These are phyloP conservation scores for Craspedostauros australis DNA, from an alignment of 108 stramenopile genomes.

Conservation along the genomic window DNA sequence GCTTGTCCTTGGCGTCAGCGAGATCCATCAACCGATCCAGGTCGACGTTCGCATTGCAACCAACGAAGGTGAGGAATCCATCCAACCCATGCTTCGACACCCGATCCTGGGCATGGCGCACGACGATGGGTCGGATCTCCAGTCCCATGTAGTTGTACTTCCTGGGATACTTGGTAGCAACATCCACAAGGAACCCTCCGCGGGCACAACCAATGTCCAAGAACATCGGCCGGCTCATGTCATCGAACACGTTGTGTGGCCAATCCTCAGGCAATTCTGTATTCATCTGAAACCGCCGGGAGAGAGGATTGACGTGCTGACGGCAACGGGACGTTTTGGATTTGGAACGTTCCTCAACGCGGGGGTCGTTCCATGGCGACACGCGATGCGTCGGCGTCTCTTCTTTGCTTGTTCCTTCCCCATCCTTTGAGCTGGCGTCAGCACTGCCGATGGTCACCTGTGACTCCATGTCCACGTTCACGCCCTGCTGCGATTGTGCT, in stretches of 20 bases:
- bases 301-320: slow-evolving; percentile 88
- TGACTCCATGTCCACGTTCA: too few relatives aligned
- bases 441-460: too few relatives aligned
- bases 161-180: slow-evolving; percentile 38
- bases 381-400: too few relatives aligned
- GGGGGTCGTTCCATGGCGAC: slow-evolving; percentile 29
- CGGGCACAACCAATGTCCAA: slow-evolving; percentile 87
- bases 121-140: slow-evolving; percentile 79
- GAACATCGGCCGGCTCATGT: slow-evolving; percentile 55
- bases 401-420: too few relatives aligned
- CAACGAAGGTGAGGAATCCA: slow-evolving; percentile 61
- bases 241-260: slow-evolving; percentile 51
- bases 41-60: slow-evolving; percentile 92
- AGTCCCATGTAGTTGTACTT: slow-evolving; percentile 82
- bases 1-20: slow-evolving; percentile 10
- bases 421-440: too few relatives aligned
- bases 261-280: slow-evolving; percentile 58
- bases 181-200: slow-evolving; percentile 76
- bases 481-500: too few relatives aligned
- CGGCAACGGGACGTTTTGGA: slow-evolving; percentile 45
- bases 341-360: slow-evolving; percentile 10
- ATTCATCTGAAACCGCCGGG: slow-evolving; percentile 53
- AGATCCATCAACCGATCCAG: slow-evolving; percentile 55
- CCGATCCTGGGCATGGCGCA: slow-evolving; percentile 61
- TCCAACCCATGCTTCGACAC: slow-evolving; percentile 35